Evolutionary conservation across 176 grass and related monocot species (phyloP).

Genomic region (bread wheat (Triticum aestivum)): DNA sequence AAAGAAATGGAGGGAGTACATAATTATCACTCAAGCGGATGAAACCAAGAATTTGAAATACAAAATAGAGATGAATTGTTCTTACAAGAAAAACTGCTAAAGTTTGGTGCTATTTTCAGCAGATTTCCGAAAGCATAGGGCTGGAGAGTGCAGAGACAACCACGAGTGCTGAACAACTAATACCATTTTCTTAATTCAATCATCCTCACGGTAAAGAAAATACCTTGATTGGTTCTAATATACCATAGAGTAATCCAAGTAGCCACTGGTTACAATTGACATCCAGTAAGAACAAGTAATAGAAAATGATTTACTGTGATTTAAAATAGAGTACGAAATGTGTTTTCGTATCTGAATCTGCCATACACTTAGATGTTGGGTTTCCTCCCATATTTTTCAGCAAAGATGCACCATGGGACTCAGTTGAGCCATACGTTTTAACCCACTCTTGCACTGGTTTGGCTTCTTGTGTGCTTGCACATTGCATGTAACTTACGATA

Average conservation of each 20-base stretch:
- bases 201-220: background rate
- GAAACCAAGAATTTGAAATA: background rate
- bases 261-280: slow-evolving; percentile 56
- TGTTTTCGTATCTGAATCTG: too few relatives aligned
- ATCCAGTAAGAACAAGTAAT: slow-evolving; percentile 45
- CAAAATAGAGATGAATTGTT: background rate
- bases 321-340: background rate
- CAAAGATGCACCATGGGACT: too few relatives aligned
- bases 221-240: slow-evolving; percentile 73
- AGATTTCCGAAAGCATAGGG: slow-evolving; percentile 69
- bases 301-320: too few relatives aligned
- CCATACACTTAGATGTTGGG: too few relatives aligned
- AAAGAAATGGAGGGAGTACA: too few relatives aligned
- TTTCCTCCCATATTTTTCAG: too few relatives aligned
- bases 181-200: background rate
- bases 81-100: slow-evolving; percentile 63
- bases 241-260: slow-evolving; percentile 56
- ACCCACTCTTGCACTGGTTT: too few relatives aligned
- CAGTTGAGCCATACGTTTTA: too few relatives aligned
- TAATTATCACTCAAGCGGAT: background rate
- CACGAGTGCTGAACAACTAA: slow-evolving; percentile 1
- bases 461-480: background rate
- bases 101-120: slow-evolving; percentile 59
- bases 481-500: background rate
- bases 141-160: slow-evolving; percentile 32